phyloP scores from a whole-genome alignment of 177 flowering plant genomes.

The Vitis hybrid region DNA sequence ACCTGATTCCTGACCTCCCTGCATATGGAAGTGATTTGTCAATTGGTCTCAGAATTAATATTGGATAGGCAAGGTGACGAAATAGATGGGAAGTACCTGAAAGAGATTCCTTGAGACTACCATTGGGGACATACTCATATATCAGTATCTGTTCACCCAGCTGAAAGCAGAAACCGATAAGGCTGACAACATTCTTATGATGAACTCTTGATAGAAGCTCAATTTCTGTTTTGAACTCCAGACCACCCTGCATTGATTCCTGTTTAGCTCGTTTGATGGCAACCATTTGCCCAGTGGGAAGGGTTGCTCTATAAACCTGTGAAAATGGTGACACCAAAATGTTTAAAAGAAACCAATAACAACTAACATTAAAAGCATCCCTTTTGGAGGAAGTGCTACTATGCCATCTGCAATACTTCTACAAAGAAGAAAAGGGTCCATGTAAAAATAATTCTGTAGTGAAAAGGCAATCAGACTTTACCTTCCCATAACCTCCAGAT shows the following conservation, averaged over 20 bases:
- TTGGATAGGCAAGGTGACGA: background rate
- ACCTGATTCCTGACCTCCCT: slow-evolving; percentile 47
- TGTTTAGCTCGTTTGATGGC: slow-evolving; percentile 66
- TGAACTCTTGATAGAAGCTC: slow-evolving; percentile 72
- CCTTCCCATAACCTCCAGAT: slow-evolving; percentile 75
- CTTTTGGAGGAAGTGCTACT: no score
- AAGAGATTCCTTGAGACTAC: slow-evolving; percentile 49
- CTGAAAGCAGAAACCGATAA: slow-evolving; percentile 68
- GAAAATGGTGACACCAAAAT: background rate
- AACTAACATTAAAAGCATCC: no score
- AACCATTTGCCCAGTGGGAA: slow-evolving; percentile 47
- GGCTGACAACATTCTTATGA: slow-evolving; percentile 67
- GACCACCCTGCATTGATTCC: slow-evolving; percentile 57
- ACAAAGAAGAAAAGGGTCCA: no score
- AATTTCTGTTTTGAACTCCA: slow-evolving; percentile 63
- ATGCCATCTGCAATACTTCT: no score
- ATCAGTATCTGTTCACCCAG: slow-evolving; percentile 65
- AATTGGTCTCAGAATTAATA: background rate
- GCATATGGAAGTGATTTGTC: slow-evolving; percentile 7
- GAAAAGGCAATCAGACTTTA: background rate
- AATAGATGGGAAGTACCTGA: slow-evolving; percentile 39
- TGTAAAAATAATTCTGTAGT: no score
- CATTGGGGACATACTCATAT: slow-evolving; percentile 61
- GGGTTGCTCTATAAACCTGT: slow-evolving; percentile 63
- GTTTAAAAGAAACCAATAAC: no score